Conservation (phyloP, 768 basidiomycete species). For the Macrolepiota albuminosa region DNA sequence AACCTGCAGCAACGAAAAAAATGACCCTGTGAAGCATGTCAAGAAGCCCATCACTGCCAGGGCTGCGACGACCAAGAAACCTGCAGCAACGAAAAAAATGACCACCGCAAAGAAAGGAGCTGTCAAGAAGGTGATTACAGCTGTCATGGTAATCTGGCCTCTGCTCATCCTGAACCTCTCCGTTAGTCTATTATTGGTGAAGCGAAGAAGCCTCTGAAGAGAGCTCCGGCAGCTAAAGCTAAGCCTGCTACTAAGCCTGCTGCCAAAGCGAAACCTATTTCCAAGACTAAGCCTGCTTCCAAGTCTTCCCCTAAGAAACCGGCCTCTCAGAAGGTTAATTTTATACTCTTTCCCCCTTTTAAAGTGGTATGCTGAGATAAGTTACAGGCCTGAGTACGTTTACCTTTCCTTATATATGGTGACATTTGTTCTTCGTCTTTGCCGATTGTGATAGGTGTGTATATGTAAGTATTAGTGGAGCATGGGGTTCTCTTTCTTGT, state of each 20-base stretch:
- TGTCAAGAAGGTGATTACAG: conserved; percentile 52
- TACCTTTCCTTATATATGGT: neutral
- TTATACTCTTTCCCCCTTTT: neutral
- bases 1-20: conserved; percentile 22
- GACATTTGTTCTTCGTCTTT: neutral
- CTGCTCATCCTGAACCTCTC: neutral
- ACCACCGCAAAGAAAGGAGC: conserved; percentile 39
- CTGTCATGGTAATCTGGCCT: neutral
- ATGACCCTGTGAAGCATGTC: conserved; percentile 15
- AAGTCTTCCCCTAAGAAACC: conserved; percentile 21
- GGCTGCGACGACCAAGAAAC: conserved; percentile 21
- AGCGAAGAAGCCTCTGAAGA: conserved; percentile 29
- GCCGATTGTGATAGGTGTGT: neutral
- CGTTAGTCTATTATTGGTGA: conserved; percentile 34
- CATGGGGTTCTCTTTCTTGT: neutral
- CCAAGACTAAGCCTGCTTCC: conserved; percentile 24
- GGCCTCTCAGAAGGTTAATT: conserved; percentile 17
- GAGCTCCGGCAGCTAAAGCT: conserved; percentile 15
- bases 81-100: conserved; percentile 21
- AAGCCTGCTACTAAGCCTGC: conserved; percentile 19
- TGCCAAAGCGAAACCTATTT: conserved; percentile 22
- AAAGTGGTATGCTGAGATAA: neutral
- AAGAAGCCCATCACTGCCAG: conserved; percentile 22
- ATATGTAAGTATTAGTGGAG: neutral
- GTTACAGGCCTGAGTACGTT: neutral